Evolutionary conservation across 1,284 basidiomycete species (phyloP).

Genomic region (Tilletia walkeri): DNA sequence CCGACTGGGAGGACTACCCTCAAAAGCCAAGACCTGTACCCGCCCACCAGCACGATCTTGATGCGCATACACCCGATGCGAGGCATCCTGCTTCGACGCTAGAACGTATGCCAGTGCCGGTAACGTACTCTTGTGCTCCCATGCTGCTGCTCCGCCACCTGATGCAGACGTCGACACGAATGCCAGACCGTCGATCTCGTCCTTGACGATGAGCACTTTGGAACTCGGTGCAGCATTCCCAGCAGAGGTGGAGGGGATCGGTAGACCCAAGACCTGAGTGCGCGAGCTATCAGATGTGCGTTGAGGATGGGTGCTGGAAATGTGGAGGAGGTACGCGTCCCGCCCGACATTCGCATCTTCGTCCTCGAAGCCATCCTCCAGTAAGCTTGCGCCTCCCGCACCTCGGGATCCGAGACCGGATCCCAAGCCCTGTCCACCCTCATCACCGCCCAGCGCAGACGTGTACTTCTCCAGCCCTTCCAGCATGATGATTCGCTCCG

Average conservation of each 20-base stretch:
- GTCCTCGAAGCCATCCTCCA: slow-evolving; percentile 77
- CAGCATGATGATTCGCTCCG: slow-evolving; percentile 73
- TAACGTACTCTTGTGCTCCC: slow-evolving; percentile 76
- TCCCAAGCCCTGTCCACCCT: slow-evolving; percentile 55
- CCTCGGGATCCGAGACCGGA: slow-evolving; percentile 16
- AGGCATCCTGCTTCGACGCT: slow-evolving; percentile 69
- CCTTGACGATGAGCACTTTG: slow-evolving; percentile 66
- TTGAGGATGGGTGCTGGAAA: slow-evolving; percentile 18
- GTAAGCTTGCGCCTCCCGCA: slow-evolving; percentile 64
- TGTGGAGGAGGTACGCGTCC: slow-evolving; percentile 59
- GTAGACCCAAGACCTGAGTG: slow-evolving; percentile 29
- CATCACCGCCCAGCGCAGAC: slow-evolving; percentile 60
- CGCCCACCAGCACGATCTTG: slow-evolving; percentile 1
- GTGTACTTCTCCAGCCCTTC: slow-evolving; percentile 84
- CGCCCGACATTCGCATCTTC: slow-evolving; percentile 73
- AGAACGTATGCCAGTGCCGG: slow-evolving; percentile 89
- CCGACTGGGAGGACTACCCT: slow-evolving; percentile 29
- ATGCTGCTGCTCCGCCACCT: slow-evolving; percentile 52
- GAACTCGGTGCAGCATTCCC: neutral
- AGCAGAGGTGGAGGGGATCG: slow-evolving; percentile 24
- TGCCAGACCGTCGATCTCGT: slow-evolving; percentile 76
- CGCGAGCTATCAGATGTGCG: slow-evolving; percentile 56
- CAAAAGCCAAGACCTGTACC: slow-evolving; percentile 33
- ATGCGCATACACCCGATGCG: slow-evolving; percentile 36
- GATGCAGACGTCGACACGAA: slow-evolving; percentile 57